Evolutionary conservation across 2,329 filamentous ascomycete genomes (phyloP), one percentile per base, ranked within the genome.

Genomic region (Alternaria sp.): DNA sequence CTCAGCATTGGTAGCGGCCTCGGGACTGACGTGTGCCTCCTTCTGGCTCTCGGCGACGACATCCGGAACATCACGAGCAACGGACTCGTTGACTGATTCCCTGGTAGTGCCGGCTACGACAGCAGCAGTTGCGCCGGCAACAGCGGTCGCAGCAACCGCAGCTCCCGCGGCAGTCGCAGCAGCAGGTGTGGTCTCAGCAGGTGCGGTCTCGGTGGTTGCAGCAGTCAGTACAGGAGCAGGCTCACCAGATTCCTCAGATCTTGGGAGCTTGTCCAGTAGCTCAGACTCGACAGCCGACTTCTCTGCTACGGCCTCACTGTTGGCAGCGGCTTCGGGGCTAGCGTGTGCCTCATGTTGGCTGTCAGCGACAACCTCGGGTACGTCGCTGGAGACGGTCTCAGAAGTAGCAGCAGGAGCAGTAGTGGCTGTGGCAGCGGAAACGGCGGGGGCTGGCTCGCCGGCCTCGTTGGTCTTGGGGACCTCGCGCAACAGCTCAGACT

Each of bases 231-330:
- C 66, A 25, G 71, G 71, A 23, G 71, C 71, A 7, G 71, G 65
- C 65, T 84, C 82, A 49, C 61, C 61, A 23, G 61, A 57, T 44
- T 63, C 61, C 9, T 60, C 57, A 18, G 61, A 33, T 46, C 47
- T 60, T 21, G 60, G 60, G 2, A 63, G 44, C 57, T 63, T 55
- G 25, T 47, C 37, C 12, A 94, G 83, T 12, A 96, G 84, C 81
- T 97, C 91, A 25, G 87, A 82, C 82, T 94, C 91, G 5, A 93
- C 85, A 56, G 85, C 84, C 59, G 86, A 87, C 87, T 94, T 94
- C 74, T 92, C 91, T 69, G 84, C 80, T 8, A 93, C 90, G 73
- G 90, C 90, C 54, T 86, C 83, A 25, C 87, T 81, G 59, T 88
- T 83, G 25, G 85, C 89, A 72, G 89, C 89, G 18, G 91, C 90